Percentiles rank a stretch among this genome's conserved stretches.
Evolutionary conservation across 2,329 filamentous ascomycete genomes (phyloP).

Genomic region (Cordyceps cateniannulata): DNA sequence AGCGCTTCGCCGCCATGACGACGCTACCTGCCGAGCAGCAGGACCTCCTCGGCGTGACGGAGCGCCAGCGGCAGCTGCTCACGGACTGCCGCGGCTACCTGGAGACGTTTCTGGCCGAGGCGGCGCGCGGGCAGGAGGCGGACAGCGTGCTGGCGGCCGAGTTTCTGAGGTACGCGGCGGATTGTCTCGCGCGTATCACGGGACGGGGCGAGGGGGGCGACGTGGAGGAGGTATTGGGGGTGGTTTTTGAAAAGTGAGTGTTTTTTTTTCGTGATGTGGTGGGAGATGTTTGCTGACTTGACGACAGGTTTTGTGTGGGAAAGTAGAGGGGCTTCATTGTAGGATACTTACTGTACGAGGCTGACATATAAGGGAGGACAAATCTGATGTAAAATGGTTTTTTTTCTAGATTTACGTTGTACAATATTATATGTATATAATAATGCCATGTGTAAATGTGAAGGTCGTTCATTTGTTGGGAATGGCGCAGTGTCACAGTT

Average conservation of each 20-base stretch:
- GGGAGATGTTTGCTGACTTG: neutral
- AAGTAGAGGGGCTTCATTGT: constrained; percentile 29
- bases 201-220: constrained; percentile 79
- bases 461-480: no score
- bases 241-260: constrained; percentile 93
- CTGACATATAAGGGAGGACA: no score
- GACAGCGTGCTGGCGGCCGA: constrained; percentile 91
- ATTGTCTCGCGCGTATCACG: constrained; percentile 78
- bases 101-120: constrained; percentile 62
- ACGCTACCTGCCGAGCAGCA: constrained; percentile 64
- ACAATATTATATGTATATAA: no score
- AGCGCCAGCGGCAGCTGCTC: constrained; percentile 79
- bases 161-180: constrained; percentile 73
- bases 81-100: constrained; percentile 66
- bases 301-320: constrained; percentile 48
- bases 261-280: neutral
- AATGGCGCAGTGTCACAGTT: no score
- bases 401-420: no score
- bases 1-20: constrained; percentile 65
- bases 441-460: no score
- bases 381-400: no score
- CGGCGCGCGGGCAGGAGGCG: constrained; percentile 43
- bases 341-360: neutral
- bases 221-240: constrained; percentile 90
- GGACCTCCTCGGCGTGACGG: constrained; percentile 83